Conservation (phyloP, 1,284 basidiomycete genomes). For the Boletus sp. region DNA sequence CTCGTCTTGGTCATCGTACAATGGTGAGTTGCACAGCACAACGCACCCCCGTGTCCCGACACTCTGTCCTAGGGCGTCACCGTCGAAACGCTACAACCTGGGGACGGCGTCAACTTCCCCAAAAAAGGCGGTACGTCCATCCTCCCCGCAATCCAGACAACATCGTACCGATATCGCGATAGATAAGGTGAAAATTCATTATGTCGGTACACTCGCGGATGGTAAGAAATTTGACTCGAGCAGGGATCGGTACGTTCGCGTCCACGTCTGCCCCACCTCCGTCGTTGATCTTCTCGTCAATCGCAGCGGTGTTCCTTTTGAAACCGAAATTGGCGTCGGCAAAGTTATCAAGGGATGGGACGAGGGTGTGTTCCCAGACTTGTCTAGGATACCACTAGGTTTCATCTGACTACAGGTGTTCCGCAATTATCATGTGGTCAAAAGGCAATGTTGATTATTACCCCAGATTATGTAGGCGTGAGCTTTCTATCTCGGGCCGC, state of each 20-base stretch:
- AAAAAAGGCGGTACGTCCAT: slow-evolving; percentile 42
- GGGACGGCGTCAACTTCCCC: slow-evolving; percentile 47
- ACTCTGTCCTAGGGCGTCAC: slow-evolving; percentile 28
- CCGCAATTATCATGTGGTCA: slow-evolving; percentile 72
- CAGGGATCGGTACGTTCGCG: slow-evolving; percentile 53
- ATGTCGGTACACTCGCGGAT: slow-evolving; percentile 62
- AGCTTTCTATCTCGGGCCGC: not conserved
- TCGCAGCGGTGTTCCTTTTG: slow-evolving; percentile 58
- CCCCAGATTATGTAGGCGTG: slow-evolving; percentile 63
- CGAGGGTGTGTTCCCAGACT: slow-evolving; percentile 58
- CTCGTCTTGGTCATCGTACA: slow-evolving; percentile 34
- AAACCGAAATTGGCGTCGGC: slow-evolving; percentile 73
- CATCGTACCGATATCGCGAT: slow-evolving; percentile 18
- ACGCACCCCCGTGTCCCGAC: not conserved
- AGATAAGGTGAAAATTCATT: slow-evolving; percentile 66
- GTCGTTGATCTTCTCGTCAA: slow-evolving; percentile 13
- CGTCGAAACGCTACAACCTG: slow-evolving; percentile 39
- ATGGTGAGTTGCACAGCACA: slow-evolving; percentile 24
- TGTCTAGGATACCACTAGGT: slow-evolving; percentile 1
- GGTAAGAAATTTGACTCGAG: slow-evolving; percentile 71
- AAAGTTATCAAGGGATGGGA: slow-evolving; percentile 91
- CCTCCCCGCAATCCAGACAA: not conserved
- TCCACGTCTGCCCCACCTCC: not conserved
- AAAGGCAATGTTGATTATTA: slow-evolving; percentile 67
- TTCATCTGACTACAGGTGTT: slow-evolving; percentile 49